A percentile compares a stretch with the other conserved stretches of the same genome.
phyloP scores from a whole-genome alignment of 768 basidiomycete species.

The Dendrothele bispora region DNA sequence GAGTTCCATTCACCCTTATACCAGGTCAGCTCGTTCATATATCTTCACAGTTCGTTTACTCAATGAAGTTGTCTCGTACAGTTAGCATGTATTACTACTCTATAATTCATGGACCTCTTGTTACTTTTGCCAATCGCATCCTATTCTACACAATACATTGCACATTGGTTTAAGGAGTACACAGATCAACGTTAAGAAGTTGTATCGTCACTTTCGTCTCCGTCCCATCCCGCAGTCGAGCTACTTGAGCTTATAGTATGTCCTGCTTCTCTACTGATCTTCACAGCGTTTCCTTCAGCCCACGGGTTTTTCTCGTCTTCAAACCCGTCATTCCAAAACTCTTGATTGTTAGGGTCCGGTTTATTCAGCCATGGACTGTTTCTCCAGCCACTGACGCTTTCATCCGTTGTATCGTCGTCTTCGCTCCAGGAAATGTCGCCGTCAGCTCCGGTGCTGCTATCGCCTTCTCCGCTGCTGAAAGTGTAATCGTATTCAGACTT shows the following conservation, averaged over 20 bases:
- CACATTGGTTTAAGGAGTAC: background rate
- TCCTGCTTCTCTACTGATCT: slow-evolving; percentile 1
- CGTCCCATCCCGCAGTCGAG: slow-evolving; percentile 45
- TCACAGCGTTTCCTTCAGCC: slow-evolving; percentile 3
- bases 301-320: slow-evolving; percentile 6
- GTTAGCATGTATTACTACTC: slow-evolving; percentile 27
- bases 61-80: background rate
- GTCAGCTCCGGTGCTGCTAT: slow-evolving; percentile 32
- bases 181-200: slow-evolving; percentile 20
- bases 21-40: slow-evolving; percentile 23
- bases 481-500: too few relatives aligned
- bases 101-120: slow-evolving; percentile 26
- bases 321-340: slow-evolving; percentile 8
- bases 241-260: slow-evolving; percentile 26
- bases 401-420: slow-evolving; percentile 34
- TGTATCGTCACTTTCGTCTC: slow-evolving; percentile 38
- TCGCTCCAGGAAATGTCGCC: slow-evolving; percentile 42
- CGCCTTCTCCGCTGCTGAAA: slow-evolving; percentile 25
- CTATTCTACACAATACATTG: background rate
- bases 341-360: too few relatives aligned
- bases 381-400: slow-evolving; percentile 21
- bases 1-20: slow-evolving; percentile 26
- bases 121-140: background rate
- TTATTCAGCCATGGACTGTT: slow-evolving; percentile 12
- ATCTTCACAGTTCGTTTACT: background rate